A percentile compares a stretch with the other conserved stretches of the same genome.
Evolutionary conservation across 2,329 filamentous ascomycete species (phyloP).

Genomic region (Trichoderma aggressivum): DNA sequence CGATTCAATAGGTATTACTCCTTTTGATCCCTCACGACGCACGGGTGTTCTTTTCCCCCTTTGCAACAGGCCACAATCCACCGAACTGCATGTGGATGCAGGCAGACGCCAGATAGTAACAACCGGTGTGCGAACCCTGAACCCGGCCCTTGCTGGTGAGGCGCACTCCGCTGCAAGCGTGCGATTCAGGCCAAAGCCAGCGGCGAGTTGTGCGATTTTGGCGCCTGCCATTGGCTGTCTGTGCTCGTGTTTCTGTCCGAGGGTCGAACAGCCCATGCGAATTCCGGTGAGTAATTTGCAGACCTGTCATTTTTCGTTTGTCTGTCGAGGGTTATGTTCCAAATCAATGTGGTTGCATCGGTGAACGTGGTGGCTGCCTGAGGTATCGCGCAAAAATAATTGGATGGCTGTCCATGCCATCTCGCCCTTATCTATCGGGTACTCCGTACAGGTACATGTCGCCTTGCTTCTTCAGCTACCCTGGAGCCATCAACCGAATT

Average conservation of each 20-base stretch:
- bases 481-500: neutral
- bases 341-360: neutral
- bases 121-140: constrained; percentile 1
- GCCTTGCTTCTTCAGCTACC: neutral
- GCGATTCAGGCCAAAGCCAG: constrained; percentile 1
- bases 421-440: neutral
- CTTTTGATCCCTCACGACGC: neutral
- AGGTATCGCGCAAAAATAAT: neutral
- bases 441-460: neutral
- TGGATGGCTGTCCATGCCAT: neutral
- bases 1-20: neutral
- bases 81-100: constrained; percentile 8
- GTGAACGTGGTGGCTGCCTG: neutral
- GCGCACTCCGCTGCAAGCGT: constrained; percentile 1
- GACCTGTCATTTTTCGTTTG: neutral
- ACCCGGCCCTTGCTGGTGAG: constrained; percentile 1
- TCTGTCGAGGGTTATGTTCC: neutral
- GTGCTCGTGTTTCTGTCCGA: neutral
- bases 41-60: neutral
- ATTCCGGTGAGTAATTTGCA: neutral
- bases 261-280: neutral
- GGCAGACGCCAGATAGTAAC: neutral
- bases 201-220: neutral
- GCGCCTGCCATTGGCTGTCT: neutral
- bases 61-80: constrained; percentile 3